Base-by-base conservation (phyloP, 2,329 filamentous ascomycete species). In the Albophoma yamanashiensis region DNA sequence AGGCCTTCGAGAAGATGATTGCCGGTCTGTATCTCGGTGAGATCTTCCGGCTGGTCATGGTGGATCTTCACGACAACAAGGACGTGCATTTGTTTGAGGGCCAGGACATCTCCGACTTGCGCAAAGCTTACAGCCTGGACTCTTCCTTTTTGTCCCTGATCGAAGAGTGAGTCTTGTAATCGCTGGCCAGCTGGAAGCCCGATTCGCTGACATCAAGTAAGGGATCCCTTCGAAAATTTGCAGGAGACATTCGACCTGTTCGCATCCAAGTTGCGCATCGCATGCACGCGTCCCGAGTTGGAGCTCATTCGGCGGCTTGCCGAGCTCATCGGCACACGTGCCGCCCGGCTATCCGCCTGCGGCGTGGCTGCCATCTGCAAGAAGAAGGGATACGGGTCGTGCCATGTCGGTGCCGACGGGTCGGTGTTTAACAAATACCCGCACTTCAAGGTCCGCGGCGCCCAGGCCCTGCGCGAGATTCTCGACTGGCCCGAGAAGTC, bases 401-500 rank as follows among this genome's bases (percentile, higher is more conserved):
- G 91, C 79, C 94, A 97, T 74, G 94, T 99, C 50, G 94, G 94
- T 68, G 94, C 94, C 58, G 94, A 99, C 71, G 94, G 94, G 43
- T 96, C 91, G 22, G 93, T 99, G 59, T 99, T 99, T 80, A 97
- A 96, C 82, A 97, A 97, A 75, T 99, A 99, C 78, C 94, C 94
- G 15, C 89, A 96, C 77, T 99, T 99, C 84, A 97, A 97, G 82
- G 85, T 87, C 61, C 89, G 94, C 59, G 92, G 93, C 60, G 93
- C 94, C 17, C 82, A 88, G 73, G 94, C 94, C 36, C 83, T 99
- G 58, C 87, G 91, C 59, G 94, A 99, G 80, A 97, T 99, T 65
- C 85, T 99, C 43, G 93, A 96, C 79, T 97, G 93, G 92, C 85
- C 89, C 3, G 85, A 71, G 56, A 89, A 90, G 77, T 82, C 79